Percentiles rank a stretch among this genome's conserved stretches.
phyloP scores from a whole-genome alignment of 257 asterid genomes.

The Scutellaria barbata region DNA sequence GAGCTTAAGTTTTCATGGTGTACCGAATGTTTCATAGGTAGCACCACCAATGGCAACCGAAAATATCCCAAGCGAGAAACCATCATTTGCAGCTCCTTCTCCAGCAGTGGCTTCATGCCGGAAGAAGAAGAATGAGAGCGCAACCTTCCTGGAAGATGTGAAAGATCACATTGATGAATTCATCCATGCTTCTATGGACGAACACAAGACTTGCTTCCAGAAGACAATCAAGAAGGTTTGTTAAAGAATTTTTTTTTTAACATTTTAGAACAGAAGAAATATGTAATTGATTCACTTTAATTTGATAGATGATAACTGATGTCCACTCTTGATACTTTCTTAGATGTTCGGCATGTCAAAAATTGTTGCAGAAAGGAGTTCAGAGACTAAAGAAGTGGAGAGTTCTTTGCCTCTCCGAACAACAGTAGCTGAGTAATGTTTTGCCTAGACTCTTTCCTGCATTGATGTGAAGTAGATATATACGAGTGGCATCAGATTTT shows the following conservation, averaged over 20 bases:
- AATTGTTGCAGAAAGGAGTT: constrained; percentile 73
- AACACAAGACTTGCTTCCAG: constrained; percentile 91
- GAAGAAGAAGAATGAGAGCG: constrained; percentile 73
- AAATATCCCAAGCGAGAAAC: constrained; percentile 41
- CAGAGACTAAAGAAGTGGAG: constrained; percentile 68
- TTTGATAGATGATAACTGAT: constrained; percentile 7
- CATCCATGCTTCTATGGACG: constrained; percentile 88
- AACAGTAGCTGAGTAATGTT: constrained; percentile 59
- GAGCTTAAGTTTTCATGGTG: constrained; percentile 10
- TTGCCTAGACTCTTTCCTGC: constrained; percentile 8
- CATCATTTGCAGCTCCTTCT: constrained; percentile 47
- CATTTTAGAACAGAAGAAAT: background rate
- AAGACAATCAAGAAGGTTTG: constrained; percentile 80
- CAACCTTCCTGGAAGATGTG: constrained; percentile 74
- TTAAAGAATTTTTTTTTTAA: background rate
- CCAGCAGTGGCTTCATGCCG: constrained; percentile 74
- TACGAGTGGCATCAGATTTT: constrained; percentile 10
- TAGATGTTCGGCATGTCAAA: constrained; percentile 97
- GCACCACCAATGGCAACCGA: constrained; percentile 54
- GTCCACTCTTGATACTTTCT: constrained; percentile 3
- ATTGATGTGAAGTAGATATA: constrained; percentile 15
- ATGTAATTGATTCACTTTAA: background rate
- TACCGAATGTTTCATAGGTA: constrained; percentile 22
- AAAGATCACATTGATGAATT: constrained; percentile 89
- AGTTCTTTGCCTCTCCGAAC: constrained; percentile 81